These are phyloP conservation scores for Xylaria curta DNA, from an alignment of 495 filamentous ascomycete species.

Conservation along the genomic window DNA sequence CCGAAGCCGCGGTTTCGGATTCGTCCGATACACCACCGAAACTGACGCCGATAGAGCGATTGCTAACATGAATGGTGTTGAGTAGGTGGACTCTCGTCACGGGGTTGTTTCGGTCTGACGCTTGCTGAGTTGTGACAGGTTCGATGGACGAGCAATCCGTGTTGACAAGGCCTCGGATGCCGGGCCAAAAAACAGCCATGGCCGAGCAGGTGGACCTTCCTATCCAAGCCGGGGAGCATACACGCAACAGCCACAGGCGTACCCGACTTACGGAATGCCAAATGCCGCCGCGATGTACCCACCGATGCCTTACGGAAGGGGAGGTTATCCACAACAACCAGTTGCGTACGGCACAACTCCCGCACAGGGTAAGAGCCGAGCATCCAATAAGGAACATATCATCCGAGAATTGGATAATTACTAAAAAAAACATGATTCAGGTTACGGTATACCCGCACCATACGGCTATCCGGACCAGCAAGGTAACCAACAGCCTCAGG, in stretches of 20 bases:
- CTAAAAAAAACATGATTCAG: constrained; percentile 22
- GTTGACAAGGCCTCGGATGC: constrained; percentile 95
- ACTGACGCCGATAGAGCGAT: constrained; percentile 86
- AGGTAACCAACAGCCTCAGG: constrained; percentile 39
- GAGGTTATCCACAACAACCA: constrained; percentile 40
- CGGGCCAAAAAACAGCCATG: constrained; percentile 60
- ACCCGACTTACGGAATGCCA: constrained; percentile 38
- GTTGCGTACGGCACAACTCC: constrained; percentile 46
- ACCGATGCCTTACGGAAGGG: constrained; percentile 34
- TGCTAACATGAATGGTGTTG: constrained; percentile 85
- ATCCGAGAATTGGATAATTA: background rate
- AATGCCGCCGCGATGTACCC: constrained; percentile 36
- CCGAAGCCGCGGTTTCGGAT: constrained; percentile 96
- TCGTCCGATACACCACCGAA: constrained; percentile 85
- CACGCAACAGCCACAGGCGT: constrained; percentile 42
- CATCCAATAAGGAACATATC: background rate
- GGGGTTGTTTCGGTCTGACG: constrained; percentile 12
- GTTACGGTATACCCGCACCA: constrained; percentile 27
- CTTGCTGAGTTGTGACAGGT: constrained; percentile 59
- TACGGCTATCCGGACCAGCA: constrained; percentile 53
- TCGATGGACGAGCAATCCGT: constrained; percentile 94
- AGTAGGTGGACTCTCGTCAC: constrained; percentile 63
- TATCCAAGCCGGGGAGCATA: constrained; percentile 50
- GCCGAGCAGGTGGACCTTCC: constrained; percentile 41
- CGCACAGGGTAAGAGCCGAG: constrained; percentile 47